phyloP scores from a whole-genome alignment of 352 stramenopile genomes.

The Phytopythium cucurbitacearum region DNA sequence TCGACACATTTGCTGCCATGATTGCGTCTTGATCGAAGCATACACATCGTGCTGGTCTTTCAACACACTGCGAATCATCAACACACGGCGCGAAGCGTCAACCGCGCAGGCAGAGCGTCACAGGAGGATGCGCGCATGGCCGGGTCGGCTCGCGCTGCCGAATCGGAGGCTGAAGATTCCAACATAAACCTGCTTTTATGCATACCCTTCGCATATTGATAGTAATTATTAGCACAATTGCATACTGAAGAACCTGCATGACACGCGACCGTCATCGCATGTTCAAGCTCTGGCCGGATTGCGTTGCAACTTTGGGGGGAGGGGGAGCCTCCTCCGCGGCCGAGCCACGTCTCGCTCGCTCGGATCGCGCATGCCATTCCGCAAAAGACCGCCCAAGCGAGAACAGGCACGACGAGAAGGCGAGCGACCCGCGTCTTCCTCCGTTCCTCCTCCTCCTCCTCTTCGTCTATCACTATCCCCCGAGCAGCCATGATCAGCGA shows the following conservation, averaged over 20 bases:
- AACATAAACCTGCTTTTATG: no score
- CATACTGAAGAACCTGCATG: not conserved
- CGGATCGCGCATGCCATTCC: not conserved
- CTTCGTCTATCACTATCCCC: conserved; percentile 3
- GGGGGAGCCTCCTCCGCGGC: not conserved
- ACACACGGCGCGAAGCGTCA: no score
- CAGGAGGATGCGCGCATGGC: no score
- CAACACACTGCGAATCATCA: no score
- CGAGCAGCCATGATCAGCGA: conserved; percentile 61
- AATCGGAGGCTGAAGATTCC: no score
- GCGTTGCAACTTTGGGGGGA: conserved; percentile 2
- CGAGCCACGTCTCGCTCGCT: not conserved
- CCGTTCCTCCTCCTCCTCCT: not conserved
- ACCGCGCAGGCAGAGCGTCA: no score
- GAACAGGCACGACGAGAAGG: no score
- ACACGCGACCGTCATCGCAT: not conserved
- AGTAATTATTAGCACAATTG: not conserved
- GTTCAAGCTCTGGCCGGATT: not conserved
- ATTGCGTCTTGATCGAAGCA: no score
- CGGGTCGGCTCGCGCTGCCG: no score
- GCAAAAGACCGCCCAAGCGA: no score
- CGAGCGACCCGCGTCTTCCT: not conserved
- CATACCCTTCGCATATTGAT: not conserved
- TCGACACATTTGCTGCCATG: no score
- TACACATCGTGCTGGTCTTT: no score